A percentile compares a stretch with the other conserved stretches of the same genome.
These are phyloP conservation scores for Dryas octopetala DNA, from an alignment of 306 rosid species.

Conservation along the genomic window DNA sequence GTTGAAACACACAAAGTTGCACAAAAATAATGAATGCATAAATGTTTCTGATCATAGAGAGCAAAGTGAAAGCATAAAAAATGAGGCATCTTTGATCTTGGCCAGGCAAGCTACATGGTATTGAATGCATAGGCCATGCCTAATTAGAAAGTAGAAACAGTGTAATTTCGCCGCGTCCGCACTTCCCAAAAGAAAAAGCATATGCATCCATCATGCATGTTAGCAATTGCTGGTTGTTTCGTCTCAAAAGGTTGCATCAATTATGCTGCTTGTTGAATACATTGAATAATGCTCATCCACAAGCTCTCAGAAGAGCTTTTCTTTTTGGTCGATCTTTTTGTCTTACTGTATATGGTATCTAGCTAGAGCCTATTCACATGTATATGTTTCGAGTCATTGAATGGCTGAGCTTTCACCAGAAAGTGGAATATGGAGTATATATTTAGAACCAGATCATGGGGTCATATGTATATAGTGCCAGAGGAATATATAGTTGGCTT, in stretches of 20 bases:
- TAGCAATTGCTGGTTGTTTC: background rate
- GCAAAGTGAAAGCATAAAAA: no score
- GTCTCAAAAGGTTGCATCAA: background rate
- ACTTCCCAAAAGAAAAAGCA: background rate
- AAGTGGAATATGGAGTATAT: background rate
- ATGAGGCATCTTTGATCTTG: no score
- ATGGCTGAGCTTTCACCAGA: background rate
- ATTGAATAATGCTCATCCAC: constrained; percentile 5
- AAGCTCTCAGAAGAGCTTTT: background rate
- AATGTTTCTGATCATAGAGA: background rate
- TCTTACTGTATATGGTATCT: background rate
- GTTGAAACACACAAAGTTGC: background rate
- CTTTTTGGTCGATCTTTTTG: background rate
- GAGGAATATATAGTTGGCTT: background rate
- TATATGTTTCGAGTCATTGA: background rate
- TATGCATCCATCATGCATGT: background rate
- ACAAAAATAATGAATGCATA: no score
- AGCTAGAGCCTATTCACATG: background rate
- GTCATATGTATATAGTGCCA: background rate
- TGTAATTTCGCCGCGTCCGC: background rate
- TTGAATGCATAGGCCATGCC: background rate
- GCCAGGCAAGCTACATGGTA: background rate
- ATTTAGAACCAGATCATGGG: background rate
- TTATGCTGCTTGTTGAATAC: background rate
- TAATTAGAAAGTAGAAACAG: background rate